A percentile compares a stretch with the other conserved stretches of the same genome.
Conservation (phyloP, 306 rosid species). For the Fragaria ananassa region DNA sequence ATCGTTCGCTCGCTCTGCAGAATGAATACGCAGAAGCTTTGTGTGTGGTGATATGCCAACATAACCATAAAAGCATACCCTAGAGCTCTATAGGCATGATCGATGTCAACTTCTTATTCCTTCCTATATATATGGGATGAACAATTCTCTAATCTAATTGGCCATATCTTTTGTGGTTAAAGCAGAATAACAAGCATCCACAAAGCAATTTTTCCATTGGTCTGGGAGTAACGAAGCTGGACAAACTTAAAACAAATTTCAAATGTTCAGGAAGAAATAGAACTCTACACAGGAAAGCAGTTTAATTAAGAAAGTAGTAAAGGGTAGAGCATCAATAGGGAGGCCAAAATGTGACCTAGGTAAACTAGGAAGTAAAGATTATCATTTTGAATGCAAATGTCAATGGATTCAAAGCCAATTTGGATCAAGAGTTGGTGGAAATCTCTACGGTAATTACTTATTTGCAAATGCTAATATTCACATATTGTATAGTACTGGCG, state of each 20-base stretch:
- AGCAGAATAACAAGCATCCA: background rate
- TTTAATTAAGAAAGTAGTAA: background rate
- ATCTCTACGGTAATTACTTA: background rate
- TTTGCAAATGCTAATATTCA: background rate
- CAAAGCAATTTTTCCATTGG: background rate
- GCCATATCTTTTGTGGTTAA: background rate
- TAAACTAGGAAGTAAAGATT: background rate
- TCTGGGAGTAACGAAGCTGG: background rate
- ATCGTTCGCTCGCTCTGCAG: background rate
- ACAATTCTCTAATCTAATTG: background rate
- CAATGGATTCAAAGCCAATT: background rate
- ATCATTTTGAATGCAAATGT: background rate
- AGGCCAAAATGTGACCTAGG: background rate
- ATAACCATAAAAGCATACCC: background rate
- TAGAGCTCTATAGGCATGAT: background rate
- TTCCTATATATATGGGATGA: background rate
- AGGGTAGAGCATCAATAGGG: constrained; percentile 3
- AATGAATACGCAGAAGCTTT: background rate
- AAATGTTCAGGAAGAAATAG: background rate
- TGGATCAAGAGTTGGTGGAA: background rate
- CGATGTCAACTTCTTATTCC: background rate
- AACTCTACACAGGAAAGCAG: background rate
- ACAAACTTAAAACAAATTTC: background rate
- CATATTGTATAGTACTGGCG: background rate
- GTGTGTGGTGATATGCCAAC: background rate